Percentiles rank a stretch among this genome's conserved stretches.
These are phyloP conservation scores for Blastobotrys attinorum DNA, from an alignment of 805 yeast genomes.

Conservation along the genomic window DNA sequence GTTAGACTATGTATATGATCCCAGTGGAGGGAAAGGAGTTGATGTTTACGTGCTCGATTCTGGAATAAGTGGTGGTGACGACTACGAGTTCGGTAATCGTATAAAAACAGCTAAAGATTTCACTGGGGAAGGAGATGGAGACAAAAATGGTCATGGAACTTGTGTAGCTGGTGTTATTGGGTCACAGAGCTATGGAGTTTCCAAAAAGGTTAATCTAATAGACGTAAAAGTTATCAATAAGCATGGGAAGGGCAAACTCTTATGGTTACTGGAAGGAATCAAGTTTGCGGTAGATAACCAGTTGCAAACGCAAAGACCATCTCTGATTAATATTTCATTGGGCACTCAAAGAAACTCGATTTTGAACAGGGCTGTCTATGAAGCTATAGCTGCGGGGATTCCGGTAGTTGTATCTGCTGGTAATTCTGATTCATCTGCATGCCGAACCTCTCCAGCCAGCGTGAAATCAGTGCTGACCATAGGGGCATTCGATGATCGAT, in stretches of 20 bases:
- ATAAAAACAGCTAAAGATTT: constrained; percentile 37
- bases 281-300: constrained; percentile 25
- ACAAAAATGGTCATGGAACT: constrained; percentile 80
- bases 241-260: constrained; percentile 54
- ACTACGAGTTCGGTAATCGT: constrained; percentile 34
- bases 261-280: constrained; percentile 27
- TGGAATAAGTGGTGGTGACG: constrained; percentile 44
- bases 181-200: constrained; percentile 69
- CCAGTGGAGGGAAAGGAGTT: constrained; percentile 48
- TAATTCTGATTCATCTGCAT: constrained; percentile 69
- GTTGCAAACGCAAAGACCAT: constrained; percentile 13
- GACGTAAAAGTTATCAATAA: constrained; percentile 65
- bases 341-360: constrained; percentile 23
- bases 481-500: constrained; percentile 77
- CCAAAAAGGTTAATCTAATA: constrained; percentile 53
- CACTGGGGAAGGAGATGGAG: constrained; percentile 45
- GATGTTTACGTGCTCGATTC: constrained; percentile 76
- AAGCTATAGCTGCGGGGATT: constrained; percentile 17
- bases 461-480: constrained; percentile 66
- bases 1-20: constrained; percentile 23
- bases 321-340: constrained; percentile 20
- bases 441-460: constrained; percentile 81
- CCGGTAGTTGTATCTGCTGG: constrained; percentile 42
- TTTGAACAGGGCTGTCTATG: constrained; percentile 22
- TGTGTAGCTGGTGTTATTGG: constrained; percentile 85